These are phyloP conservation scores for Kuraishia ogatae DNA, from an alignment of 805 yeast species.

Conservation along the genomic window DNA sequence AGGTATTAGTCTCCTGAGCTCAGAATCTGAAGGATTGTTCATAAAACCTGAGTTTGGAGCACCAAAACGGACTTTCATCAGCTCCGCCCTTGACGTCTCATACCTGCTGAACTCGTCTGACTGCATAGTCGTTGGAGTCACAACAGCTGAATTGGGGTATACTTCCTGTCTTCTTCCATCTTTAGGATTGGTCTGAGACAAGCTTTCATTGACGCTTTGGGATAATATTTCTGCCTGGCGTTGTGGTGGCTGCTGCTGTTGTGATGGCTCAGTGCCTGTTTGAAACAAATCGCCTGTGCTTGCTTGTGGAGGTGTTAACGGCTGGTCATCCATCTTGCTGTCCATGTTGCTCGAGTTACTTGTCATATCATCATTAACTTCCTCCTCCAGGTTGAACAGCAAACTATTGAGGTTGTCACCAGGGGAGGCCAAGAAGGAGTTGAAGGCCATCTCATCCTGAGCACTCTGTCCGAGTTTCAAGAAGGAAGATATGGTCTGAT, in stretches of 20 bases:
- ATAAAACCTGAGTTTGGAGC: slow-evolving; percentile 9
- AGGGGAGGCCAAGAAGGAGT: not conserved
- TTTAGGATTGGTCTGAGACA: not conserved
- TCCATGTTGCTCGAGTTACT: not conserved
- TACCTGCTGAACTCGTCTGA: slow-evolving; percentile 22
- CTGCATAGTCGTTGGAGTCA: slow-evolving; percentile 1
- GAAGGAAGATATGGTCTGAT: not conserved
- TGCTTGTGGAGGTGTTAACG: not conserved
- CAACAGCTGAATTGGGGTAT: not conserved
- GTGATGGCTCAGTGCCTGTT: not conserved
- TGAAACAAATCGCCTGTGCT: not conserved
- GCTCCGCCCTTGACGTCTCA: slow-evolving; percentile 38
- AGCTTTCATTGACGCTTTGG: not conserved
- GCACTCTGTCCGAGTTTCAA: not conserved
- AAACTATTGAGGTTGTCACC: not conserved
- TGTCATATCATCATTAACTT: not conserved
- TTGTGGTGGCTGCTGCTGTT: not conserved
- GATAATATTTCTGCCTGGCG: not conserved
- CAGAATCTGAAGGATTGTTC: not conserved
- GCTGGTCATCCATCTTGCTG: not conserved
- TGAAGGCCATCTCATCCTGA: not conserved
- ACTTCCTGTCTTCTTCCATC: not conserved
- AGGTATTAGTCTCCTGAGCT: not conserved
- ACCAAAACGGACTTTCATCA: slow-evolving; percentile 48
- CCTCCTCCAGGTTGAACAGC: not conserved